Base-by-base conservation (phyloP, 2,329 filamentous ascomycete species). In the Verticillium albo-atrum region DNA sequence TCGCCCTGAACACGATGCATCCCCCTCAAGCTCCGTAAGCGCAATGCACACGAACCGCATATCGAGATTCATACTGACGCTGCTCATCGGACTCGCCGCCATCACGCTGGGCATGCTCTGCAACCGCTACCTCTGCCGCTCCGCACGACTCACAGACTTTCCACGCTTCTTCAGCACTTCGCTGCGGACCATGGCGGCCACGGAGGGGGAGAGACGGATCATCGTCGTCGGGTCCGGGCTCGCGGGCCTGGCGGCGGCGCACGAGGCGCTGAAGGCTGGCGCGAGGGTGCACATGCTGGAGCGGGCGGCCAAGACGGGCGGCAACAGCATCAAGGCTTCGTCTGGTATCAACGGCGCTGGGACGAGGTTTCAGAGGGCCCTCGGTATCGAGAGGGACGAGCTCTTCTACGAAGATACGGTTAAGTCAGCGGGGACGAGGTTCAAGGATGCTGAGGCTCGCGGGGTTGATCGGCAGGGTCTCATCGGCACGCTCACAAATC, bases 241-340 rank as follows among this genome's bases (percentile, higher is more conserved):
- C 0, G 85, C 86, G 6, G 86, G 86, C 3, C 76, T 89, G 1
- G 80, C 82, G 1, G 85, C 86, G 20, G 81, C 85, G 3, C 79
- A 82, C 47, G 77, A 83, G 61, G 80, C 87, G 6, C 73, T 88
- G 4, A 71, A 75, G 3, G 75, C 79, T 14, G 78, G 79, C 42
- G 75, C 82, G 2, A 70, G 77, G 0, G 86, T 89, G 1, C 75
- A 77, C 32, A 75, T 89, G 55, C 76, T 89, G 14, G 86, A 89
- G 60, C 82, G 84, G 23, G 78, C 79, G 0, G 67, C 79, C 3
- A 86, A 85, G 66, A 83, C 85, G 0, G 86, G 86, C 35, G 85
- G 85, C 2, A 88, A 89, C 66, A 84, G 79, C 66, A 87, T 89
- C 71, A 89, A 89, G 71, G 86, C 86, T 0, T 88, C 85, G 0